Conservation (phyloP, 768 basidiomycete genomes). For the Mycena indigotica region DNA sequence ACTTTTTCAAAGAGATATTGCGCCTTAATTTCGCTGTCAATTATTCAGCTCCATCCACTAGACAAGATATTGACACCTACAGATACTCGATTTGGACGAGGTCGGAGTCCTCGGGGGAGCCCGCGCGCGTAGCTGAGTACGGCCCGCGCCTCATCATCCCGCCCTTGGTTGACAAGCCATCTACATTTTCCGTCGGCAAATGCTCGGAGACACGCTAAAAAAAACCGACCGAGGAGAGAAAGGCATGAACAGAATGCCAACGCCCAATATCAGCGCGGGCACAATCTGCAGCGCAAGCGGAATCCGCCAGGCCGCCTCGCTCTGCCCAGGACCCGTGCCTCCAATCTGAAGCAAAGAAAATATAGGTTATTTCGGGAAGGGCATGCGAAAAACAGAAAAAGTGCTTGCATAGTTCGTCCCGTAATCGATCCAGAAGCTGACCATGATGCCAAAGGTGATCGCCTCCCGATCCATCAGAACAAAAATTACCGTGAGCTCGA, state of each 20-base stretch:
- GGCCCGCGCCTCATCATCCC: conserved; percentile 70
- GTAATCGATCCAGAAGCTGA: conserved; percentile 59
- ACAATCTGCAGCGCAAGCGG: conserved; percentile 75
- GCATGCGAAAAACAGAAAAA: conserved; percentile 24
- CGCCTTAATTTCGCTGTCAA: conserved; percentile 65
- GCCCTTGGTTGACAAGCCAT: conserved; percentile 77
- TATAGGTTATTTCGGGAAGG: conserved; percentile 54
- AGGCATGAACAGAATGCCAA: conserved; percentile 77
- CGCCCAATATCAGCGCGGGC: conserved; percentile 69
- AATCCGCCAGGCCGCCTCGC: conserved; percentile 74
- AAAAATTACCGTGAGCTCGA: no score
- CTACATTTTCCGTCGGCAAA: conserved; percentile 31
- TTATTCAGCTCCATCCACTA: neutral
- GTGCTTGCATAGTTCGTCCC: conserved; percentile 31
- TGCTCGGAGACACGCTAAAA: neutral
- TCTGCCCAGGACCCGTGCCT: conserved; percentile 57
- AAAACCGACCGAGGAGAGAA: conserved; percentile 65
- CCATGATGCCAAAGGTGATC: conserved; percentile 79
- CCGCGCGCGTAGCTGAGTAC: conserved; percentile 64
- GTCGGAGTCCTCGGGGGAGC: conserved; percentile 57
- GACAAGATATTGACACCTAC: conserved; percentile 39
- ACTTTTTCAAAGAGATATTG: conserved; percentile 70
- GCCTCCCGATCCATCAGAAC: conserved; percentile 41
- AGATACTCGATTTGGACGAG: conserved; percentile 75
- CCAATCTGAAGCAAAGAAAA: conserved; percentile 59